A percentile compares a stretch with the other conserved stretches of the same genome.
Evolutionary conservation across 257 asterid genomes (phyloP).

Genomic region (Solanum boliviense): DNA sequence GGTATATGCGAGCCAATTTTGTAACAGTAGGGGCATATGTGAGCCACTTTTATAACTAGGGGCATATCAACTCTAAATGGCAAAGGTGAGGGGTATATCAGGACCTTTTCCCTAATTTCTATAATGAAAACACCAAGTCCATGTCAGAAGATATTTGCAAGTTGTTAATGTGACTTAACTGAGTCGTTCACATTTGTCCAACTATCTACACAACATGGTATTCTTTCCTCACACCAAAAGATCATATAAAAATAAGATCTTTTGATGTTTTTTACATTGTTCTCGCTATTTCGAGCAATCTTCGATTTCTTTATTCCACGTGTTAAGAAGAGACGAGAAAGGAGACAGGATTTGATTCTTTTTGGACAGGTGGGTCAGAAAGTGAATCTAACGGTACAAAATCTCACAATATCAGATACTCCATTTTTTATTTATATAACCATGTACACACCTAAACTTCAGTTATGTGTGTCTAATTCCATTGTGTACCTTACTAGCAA

Average conservation of each 20-base stretch:
- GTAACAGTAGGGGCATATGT: too few relatives aligned
- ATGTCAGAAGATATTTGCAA: background rate
- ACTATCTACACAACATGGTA: background rate
- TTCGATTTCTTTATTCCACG: background rate
- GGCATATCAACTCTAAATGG: too few relatives aligned
- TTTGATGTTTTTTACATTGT: background rate
- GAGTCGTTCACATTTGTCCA: background rate
- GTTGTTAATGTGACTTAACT: background rate
- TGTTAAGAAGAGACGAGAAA: background rate
- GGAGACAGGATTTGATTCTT: background rate
- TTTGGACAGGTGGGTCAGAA: background rate
- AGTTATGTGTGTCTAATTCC: background rate
- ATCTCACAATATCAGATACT: background rate
- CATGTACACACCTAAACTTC: background rate
- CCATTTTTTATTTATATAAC: background rate
- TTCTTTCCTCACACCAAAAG: background rate
- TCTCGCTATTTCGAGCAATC: background rate
- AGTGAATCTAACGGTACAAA: background rate
- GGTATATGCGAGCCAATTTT: too few relatives aligned
- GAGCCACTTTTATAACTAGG: too few relatives aligned
- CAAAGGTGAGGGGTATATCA: too few relatives aligned
- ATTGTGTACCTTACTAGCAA: background rate
- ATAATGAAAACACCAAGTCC: background rate
- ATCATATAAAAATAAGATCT: background rate
- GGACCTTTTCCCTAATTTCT: background rate